phyloP scores from a whole-genome alignment of 306 rosid species.

The Oxytropis ochrocephala region DNA sequence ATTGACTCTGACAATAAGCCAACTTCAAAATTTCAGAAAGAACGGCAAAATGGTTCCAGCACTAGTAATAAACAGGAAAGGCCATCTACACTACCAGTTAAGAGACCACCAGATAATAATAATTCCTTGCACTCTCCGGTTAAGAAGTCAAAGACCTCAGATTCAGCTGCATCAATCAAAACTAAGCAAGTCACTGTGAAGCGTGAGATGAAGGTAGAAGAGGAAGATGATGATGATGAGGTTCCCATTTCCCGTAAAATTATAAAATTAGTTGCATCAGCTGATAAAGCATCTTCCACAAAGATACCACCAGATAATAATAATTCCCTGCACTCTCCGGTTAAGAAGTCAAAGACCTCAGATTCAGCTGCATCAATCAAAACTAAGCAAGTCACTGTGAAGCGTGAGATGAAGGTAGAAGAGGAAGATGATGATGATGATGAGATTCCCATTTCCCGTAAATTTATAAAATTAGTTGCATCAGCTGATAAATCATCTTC shows the following conservation, averaged over 20 bases:
- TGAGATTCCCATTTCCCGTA: constrained; percentile 36
- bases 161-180: constrained; percentile 20
- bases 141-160: constrained; percentile 37
- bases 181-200: constrained; percentile 15
- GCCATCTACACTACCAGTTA: constrained; percentile 16
- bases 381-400: constrained; percentile 11
- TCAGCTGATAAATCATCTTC: constrained; percentile 26
- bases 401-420: constrained; percentile 16
- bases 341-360: constrained; percentile 36
- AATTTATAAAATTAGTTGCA: constrained; percentile 6
- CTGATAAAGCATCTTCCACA: constrained; percentile 20
- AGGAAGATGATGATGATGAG: constrained; percentile 38
- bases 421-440: constrained; percentile 44
- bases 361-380: constrained; percentile 19
- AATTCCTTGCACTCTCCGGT: constrained; percentile 5
- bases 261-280: constrained; percentile 8
- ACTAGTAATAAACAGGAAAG: constrained; percentile 18
- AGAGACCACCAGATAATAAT: constrained; percentile 33
- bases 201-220: constrained; percentile 19
- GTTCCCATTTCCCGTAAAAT: constrained; percentile 34
- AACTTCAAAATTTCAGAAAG: constrained; percentile 25
- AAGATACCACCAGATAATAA: constrained; percentile 29
- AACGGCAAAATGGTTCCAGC: constrained; percentile 27
- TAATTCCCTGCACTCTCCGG: constrained; percentile 5
- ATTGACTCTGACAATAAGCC: constrained; percentile 26